Evolutionary conservation across 768 basidiomycete genomes (phyloP).

Genomic region (Mycena leptocephala): DNA sequence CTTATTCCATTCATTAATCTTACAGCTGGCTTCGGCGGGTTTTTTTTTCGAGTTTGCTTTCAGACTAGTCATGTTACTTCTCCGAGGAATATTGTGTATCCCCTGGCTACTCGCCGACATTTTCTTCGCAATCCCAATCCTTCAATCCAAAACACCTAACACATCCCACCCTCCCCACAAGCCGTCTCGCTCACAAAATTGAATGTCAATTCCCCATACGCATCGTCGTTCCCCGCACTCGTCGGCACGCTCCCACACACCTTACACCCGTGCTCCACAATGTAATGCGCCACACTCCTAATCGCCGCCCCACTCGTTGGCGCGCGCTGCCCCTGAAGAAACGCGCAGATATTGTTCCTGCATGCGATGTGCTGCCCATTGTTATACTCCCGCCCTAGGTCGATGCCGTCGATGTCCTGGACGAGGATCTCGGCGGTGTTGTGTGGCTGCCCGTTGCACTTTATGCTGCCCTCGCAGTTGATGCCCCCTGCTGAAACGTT

Average conservation of each 20-base stretch:
- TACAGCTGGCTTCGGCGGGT: too few species aligned
- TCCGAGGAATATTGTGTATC: too few species aligned
- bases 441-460: conserved; percentile 16
- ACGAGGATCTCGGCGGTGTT: conserved; percentile 10
- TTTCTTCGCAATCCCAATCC: too few species aligned
- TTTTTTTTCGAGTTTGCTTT: too few species aligned
- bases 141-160: too few species aligned
- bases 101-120: too few species aligned
- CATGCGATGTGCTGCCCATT: conserved; percentile 25
- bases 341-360: conserved; percentile 18
- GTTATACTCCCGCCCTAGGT: neutral
- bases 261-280: conserved; percentile 13
- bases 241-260: conserved; percentile 28
- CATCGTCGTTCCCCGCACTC: conserved; percentile 16
- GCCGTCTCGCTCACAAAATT: conserved; percentile 11
- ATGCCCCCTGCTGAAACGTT: conserved; percentile 5
- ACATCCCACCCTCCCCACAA: conserved; percentile 1
- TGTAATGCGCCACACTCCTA: neutral
- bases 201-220: conserved; percentile 21
- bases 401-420: conserved; percentile 5
- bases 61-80: too few species aligned
- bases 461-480: conserved; percentile 26
- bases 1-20: too few species aligned
- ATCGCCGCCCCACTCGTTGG: neutral
- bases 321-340: conserved; percentile 5